Conservation (phyloP, 2,329 filamentous ascomycete species). For the Cylindrodendrum hubeiense region DNA sequence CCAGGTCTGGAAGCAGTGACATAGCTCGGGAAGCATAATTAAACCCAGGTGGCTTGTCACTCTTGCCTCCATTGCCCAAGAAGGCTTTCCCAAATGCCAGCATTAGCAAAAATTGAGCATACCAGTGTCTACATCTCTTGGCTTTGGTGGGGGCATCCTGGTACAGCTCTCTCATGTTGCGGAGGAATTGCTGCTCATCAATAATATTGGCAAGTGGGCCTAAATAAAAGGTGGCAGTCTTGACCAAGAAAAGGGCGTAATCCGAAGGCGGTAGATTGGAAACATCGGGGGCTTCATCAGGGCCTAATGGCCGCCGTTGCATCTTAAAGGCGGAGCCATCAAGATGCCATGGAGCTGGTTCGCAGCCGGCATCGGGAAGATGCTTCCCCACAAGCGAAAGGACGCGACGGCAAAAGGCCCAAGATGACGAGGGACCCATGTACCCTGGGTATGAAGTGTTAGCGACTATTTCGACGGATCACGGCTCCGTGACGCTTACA, state of each 20-base stretch:
- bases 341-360: slow-evolving; percentile 42
- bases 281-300: slow-evolving; percentile 37
- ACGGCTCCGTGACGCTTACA: slow-evolving; percentile 1
- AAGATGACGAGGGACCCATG: slow-evolving; percentile 43
- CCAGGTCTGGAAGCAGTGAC: slow-evolving; percentile 53
- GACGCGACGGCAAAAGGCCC: slow-evolving; percentile 43
- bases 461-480: neutral
- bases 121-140: slow-evolving; percentile 41
- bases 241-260: slow-evolving; percentile 40
- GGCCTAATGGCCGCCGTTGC: slow-evolving; percentile 34
- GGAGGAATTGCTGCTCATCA: slow-evolving; percentile 34
- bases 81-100: slow-evolving; percentile 51
- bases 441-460: slow-evolving; percentile 31
- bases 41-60: slow-evolving; percentile 49
- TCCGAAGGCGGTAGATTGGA: slow-evolving; percentile 38
- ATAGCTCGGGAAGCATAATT: slow-evolving; percentile 55
- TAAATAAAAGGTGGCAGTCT: slow-evolving; percentile 41
- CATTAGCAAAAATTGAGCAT: slow-evolving; percentile 48
- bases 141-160: slow-evolving; percentile 37
- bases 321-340: slow-evolving; percentile 42
- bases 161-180: slow-evolving; percentile 38
- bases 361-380: slow-evolving; percentile 37
- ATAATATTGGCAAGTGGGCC: slow-evolving; percentile 36
- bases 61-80: slow-evolving; percentile 37
- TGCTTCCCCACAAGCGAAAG: slow-evolving; percentile 40